Evolutionary conservation across 768 basidiomycete species (phyloP), one percentile per base, ranked within the genome.

Genomic region (Hericium erinaceus): DNA sequence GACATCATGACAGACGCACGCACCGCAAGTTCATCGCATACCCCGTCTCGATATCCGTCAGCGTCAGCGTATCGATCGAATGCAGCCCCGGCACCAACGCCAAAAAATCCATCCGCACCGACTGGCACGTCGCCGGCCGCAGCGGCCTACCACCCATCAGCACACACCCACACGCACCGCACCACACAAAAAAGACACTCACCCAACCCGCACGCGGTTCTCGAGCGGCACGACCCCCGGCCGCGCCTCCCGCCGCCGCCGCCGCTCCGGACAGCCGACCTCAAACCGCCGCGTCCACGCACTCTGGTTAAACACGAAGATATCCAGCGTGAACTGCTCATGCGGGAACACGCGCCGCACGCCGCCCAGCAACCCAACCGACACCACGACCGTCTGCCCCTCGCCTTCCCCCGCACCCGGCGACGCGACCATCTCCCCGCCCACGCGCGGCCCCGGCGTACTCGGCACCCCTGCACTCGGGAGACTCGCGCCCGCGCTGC

Each of bases 231-330:
- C 67, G 44, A 93, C 78, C 7, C 90, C 88, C 18, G 83, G 81
- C 56, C 75, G 28, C 57, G 61, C 39, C 58, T 72, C 74, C 52
- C 70, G 66, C 52, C 66, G 67, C 55, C 80, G 71, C 64, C 77
- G 73, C 57, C 74, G 72, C 63, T 83, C 78, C 2, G 85, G 84
- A 68, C 80, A 85, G 33, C 79, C 84, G 39, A 92, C 77, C 69
- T 91, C 89, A 61, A 92, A 89, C 61, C 88, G 69, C 58, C 90
- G 77, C 53, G 83, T 84, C 83, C 87, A 84, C 48, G 80, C 73
- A 48, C 82, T 84, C 70, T 85, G 85, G 64, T 93, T 94, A 64
- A 86, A 92, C 56, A 93, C 89, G 64, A 94, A 93, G 2, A 93
- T 85, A 60, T 94, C 91, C 64, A 94, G 69, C 53, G 83, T 85